Conservation (phyloP, 805 yeast species). For the Kregervanrija fluxuum region DNA sequence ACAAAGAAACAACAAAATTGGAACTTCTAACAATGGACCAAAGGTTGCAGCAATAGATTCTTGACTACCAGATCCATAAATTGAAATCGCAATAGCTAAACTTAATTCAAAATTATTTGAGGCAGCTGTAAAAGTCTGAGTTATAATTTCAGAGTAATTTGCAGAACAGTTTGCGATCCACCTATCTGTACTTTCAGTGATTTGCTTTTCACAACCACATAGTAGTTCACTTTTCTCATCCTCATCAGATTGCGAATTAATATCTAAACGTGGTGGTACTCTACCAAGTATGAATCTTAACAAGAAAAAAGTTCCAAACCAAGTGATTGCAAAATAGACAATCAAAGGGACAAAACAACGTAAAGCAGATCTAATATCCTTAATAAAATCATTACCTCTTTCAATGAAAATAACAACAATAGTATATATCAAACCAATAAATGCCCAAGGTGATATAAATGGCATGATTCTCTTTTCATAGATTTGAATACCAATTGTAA, state of each 20-base stretch:
- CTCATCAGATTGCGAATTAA: conserved; percentile 5
- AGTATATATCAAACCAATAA: conserved; percentile 45
- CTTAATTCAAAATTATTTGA: conserved; percentile 53
- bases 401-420: conserved; percentile 44
- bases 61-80: conserved; percentile 45
- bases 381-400: conserved; percentile 40
- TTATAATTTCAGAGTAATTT: conserved; percentile 33
- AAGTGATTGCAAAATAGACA: conserved; percentile 39
- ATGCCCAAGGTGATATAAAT: conserved; percentile 40
- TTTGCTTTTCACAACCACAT: conserved; percentile 35
- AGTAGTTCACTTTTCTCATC: conserved; percentile 9
- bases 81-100: conserved; percentile 44
- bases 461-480: conserved; percentile 33
- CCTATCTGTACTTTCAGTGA: conserved; percentile 12
- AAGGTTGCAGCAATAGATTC: conserved; percentile 53
- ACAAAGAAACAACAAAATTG: conserved; percentile 35
- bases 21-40: conserved; percentile 55
- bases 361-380: conserved; percentile 42
- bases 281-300: conserved; percentile 25
- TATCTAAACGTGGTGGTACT: conserved; percentile 7
- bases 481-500: conserved; percentile 24
- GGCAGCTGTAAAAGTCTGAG: conserved; percentile 52
- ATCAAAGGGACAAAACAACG: conserved; percentile 43
- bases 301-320: conserved; percentile 37
- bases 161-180: conserved; percentile 31